These are phyloP conservation scores for Bolboschoenus planiculmis DNA, from an alignment of 176 grass and related monocot genomes.

Conservation along the genomic window DNA sequence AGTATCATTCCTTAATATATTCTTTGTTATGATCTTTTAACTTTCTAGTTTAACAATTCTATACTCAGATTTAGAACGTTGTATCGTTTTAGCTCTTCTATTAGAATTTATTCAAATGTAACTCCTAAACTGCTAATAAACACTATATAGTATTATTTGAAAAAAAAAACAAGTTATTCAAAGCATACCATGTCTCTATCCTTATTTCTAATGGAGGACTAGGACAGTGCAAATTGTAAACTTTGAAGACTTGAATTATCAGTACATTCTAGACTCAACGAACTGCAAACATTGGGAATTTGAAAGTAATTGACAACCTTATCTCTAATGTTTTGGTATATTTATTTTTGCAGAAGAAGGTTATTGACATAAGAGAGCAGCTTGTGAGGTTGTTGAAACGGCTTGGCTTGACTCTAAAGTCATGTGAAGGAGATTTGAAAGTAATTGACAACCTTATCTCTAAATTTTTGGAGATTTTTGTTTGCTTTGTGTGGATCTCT, in stretches of 20 bases:
- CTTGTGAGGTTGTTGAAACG: slow-evolving; percentile 64
- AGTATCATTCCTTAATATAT: background rate
- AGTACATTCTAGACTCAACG: background rate
- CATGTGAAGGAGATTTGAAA: slow-evolving; percentile 85
- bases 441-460: slow-evolving; percentile 22
- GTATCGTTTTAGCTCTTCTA: background rate
- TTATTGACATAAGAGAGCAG: slow-evolving; percentile 80
- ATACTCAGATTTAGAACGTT: background rate
- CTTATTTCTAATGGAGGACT: background rate
- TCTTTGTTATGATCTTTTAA: background rate
- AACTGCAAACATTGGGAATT: background rate
- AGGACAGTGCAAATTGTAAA: background rate
- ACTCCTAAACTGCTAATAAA: background rate
- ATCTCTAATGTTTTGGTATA: background rate
- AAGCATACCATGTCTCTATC: background rate
- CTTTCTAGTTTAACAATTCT: background rate
- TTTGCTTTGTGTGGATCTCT: background rate
- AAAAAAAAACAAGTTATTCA: background rate
- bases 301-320: background rate
- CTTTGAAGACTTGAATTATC: background rate
- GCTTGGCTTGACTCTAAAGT: slow-evolving; percentile 72
- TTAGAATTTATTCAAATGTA: background rate
- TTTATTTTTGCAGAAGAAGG: slow-evolving; percentile 68
- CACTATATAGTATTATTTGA: background rate
- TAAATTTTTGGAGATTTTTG: background rate